Evolutionary conservation across 1,284 basidiomycete species (phyloP).

Genomic region (Sphaerobolus stellatus): DNA sequence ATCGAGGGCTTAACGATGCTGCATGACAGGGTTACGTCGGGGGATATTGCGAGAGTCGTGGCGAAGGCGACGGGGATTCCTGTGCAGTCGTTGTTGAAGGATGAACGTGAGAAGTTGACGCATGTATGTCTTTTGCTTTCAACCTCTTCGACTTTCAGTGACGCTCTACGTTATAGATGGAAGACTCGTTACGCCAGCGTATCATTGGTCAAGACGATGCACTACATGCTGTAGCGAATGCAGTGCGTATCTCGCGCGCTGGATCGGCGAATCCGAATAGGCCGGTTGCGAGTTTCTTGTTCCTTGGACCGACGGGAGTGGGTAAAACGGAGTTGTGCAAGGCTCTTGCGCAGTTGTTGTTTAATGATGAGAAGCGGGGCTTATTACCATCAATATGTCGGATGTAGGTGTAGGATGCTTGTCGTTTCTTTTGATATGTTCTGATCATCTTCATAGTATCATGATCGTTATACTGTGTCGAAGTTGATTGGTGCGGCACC

Average conservation of each 20-base stretch:
- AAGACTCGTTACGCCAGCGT: slow-evolving; percentile 68
- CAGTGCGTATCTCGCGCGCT: slow-evolving; percentile 87
- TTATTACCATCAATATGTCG: slow-evolving; percentile 92
- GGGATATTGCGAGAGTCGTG: slow-evolving; percentile 86
- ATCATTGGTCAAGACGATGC: slow-evolving; percentile 91
- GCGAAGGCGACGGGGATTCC: slow-evolving; percentile 92
- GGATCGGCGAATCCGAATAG: slow-evolving; percentile 85
- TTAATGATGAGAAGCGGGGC: slow-evolving; percentile 83
- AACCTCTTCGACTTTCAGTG: neutral
- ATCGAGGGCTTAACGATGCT: slow-evolving; percentile 57
- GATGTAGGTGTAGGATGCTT: slow-evolving; percentile 40
- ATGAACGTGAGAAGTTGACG: slow-evolving; percentile 88
- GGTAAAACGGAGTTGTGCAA: slow-evolving; percentile 90
- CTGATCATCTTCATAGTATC: slow-evolving; percentile 49
- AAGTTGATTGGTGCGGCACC: slow-evolving; percentile 89
- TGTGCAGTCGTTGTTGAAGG: slow-evolving; percentile 83
- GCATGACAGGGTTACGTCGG: slow-evolving; percentile 84
- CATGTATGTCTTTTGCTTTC: slow-evolving; percentile 54
- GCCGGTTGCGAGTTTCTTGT: slow-evolving; percentile 89
- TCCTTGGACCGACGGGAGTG: slow-evolving; percentile 87
- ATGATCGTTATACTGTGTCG: slow-evolving; percentile 88
- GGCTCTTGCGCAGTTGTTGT: slow-evolving; percentile 81
- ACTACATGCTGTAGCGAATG: slow-evolving; percentile 77
- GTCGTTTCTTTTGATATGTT: neutral
- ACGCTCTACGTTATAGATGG: slow-evolving; percentile 75